phyloP scores from a whole-genome alignment of 2,329 filamentous ascomycete species.

The Aspergillus novoparasiticus region DNA sequence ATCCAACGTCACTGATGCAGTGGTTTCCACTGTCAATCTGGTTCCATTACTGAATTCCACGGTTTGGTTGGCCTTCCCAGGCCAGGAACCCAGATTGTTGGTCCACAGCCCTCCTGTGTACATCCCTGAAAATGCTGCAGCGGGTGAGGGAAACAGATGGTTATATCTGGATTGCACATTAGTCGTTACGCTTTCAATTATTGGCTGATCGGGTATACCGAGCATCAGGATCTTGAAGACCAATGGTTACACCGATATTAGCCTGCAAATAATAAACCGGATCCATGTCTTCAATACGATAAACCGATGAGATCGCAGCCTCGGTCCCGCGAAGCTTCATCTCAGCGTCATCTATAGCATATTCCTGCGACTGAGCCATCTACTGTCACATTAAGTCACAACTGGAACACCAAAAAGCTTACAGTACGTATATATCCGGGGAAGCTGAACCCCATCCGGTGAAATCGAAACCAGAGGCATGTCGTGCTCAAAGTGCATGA shows the following conservation, averaged over 20 bases:
- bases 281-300: not conserved
- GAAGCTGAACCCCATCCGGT: slow-evolving; percentile 59
- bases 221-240: slow-evolving; percentile 58
- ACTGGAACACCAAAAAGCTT: slow-evolving; percentile 38
- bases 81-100: not conserved
- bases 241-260: not conserved
- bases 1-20: not conserved
- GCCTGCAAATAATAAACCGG: not conserved
- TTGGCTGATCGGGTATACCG: slow-evolving; percentile 37
- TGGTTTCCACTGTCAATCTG: not conserved
- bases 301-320: not conserved
- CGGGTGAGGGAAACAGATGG: not conserved
- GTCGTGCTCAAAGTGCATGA: slow-evolving; percentile 50
- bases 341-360: slow-evolving; percentile 45
- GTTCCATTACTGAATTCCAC: not conserved
- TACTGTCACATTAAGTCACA: no score
- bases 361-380: no score
- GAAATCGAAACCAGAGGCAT: slow-evolving; percentile 62
- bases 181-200: no score
- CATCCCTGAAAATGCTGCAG: not conserved
- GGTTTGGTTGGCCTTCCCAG: not conserved
- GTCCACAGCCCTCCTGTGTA: not conserved
- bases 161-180: not conserved
- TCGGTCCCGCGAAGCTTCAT: slow-evolving; percentile 25
- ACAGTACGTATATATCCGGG: slow-evolving; percentile 52